phyloP scores from a whole-genome alignment of 164 flowering plant genomes.

The Vitis riparia region DNA sequence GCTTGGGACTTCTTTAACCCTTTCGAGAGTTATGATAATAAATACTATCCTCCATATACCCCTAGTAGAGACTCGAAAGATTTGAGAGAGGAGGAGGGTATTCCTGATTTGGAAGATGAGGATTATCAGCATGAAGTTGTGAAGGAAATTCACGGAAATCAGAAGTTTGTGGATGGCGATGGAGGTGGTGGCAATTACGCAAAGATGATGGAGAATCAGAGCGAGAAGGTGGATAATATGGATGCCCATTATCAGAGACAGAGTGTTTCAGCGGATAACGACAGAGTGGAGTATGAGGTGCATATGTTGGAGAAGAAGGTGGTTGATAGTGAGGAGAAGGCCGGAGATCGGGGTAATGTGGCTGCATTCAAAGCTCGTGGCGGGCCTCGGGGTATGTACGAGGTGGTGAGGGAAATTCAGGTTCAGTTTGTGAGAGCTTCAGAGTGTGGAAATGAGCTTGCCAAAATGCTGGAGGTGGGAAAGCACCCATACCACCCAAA shows the following conservation, averaged over 20 bases:
- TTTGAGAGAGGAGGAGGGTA: constrained; percentile 94
- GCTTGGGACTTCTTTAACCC: constrained; percentile 87
- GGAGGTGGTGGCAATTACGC: constrained; percentile 15
- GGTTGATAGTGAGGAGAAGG: constrained; percentile 43
- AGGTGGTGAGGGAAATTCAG: constrained; percentile 65
- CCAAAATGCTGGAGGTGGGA: constrained; percentile 82
- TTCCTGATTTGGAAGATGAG: constrained; percentile 97
- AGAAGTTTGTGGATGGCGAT: constrained; percentile 43
- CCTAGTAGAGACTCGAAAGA: constrained; percentile 81
- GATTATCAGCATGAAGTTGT: constrained; percentile 66
- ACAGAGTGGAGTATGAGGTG: constrained; percentile 62
- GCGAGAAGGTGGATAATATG: constrained; percentile 12
- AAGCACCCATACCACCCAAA: constrained; percentile 66
- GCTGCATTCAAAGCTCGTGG: constrained; percentile 29
- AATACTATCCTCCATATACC: constrained; percentile 46
- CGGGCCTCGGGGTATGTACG: constrained; percentile 40
- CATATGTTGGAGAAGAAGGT: constrained; percentile 79
- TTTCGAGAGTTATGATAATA: constrained; percentile 54
- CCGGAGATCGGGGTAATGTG: constrained; percentile 38
- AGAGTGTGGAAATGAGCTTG: constrained; percentile 68
- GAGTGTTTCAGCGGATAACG: constrained; percentile 36
- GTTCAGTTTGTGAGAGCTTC: constrained; percentile 77
- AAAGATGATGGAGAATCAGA: constrained; percentile 21
- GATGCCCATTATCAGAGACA: constrained; percentile 44
- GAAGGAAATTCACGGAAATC: constrained; percentile 71